A percentile compares a stretch with the other conserved stretches of the same genome.
Conservation (phyloP, 345 rosid species). For the Arabis hirsuta region DNA sequence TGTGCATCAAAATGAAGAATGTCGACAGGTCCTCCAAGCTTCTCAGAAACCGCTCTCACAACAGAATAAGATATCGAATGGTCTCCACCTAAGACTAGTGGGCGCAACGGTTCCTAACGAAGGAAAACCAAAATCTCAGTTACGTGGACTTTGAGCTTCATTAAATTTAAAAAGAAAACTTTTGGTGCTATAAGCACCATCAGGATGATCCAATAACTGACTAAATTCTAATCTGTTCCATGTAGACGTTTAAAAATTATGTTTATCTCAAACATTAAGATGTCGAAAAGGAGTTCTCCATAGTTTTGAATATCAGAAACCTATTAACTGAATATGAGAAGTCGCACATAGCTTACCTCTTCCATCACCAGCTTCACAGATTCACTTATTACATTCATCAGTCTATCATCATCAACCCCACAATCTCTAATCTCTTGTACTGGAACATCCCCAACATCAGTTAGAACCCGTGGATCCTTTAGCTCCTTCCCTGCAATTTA, state of each 20-base stretch:
- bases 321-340: not conserved
- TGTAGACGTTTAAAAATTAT: not conserved
- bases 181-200: not conserved
- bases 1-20: constrained; percentile 99
- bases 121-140: not conserved
- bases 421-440: constrained; percentile 98
- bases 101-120: constrained; percentile 78
- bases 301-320: not conserved
- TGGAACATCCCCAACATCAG: constrained; percentile 97
- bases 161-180: not conserved
- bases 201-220: not conserved
- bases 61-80: constrained; percentile 95
- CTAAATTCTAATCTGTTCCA: not conserved
- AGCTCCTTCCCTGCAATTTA: constrained; percentile 76
- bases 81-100: constrained; percentile 93
- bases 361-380: constrained; percentile 94
- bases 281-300: not conserved
- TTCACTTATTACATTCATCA: constrained; percentile 86
- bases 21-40: constrained; percentile 96
- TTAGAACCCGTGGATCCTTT: constrained; percentile 86
- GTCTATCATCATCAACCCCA: constrained; percentile 90
- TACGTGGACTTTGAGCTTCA: not conserved
- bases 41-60: constrained; percentile 91
- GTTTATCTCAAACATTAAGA: constrained; percentile 15
- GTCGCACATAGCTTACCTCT: constrained; percentile 52